phyloP scores from a whole-genome alignment of 176 grass and related monocot species.

The Aechmea fasciata region DNA sequence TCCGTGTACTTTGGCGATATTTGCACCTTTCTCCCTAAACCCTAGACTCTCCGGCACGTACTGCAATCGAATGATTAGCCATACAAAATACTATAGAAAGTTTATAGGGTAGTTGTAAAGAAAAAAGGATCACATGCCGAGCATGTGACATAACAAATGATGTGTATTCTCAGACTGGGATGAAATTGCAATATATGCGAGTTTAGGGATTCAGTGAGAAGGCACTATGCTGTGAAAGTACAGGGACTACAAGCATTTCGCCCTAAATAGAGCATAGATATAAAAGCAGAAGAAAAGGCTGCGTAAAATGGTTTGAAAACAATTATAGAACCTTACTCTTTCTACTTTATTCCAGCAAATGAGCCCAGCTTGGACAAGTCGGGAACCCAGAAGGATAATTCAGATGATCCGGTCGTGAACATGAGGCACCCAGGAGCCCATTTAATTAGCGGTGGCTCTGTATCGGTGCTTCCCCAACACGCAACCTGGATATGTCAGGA shows the following conservation, averaged over 20 bases:
- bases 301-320: neutral
- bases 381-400: constrained; percentile 88
- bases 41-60: no score
- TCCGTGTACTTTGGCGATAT: no score
- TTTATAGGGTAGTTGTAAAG: no score
- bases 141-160: no score
- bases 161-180: neutral
- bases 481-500: constrained; percentile 48
- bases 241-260: neutral
- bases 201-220: no score
- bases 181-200: neutral
- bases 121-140: no score
- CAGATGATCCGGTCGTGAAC: constrained; percentile 90
- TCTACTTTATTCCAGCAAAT: constrained; percentile 37
- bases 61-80: no score
- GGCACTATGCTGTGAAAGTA: no score
- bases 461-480: constrained; percentile 90
- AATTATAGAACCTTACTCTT: neutral
- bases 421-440: constrained; percentile 78
- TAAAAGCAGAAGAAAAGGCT: no score
- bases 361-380: constrained; percentile 89
- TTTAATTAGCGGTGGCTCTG: constrained; percentile 76
- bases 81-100: no score
- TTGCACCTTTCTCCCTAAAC: no score
- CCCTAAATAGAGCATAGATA: neutral